Evolutionary conservation across 768 basidiomycete species (phyloP), one percentile per base, ranked within the genome.

Genomic region (Leccinum longicurvipes): DNA sequence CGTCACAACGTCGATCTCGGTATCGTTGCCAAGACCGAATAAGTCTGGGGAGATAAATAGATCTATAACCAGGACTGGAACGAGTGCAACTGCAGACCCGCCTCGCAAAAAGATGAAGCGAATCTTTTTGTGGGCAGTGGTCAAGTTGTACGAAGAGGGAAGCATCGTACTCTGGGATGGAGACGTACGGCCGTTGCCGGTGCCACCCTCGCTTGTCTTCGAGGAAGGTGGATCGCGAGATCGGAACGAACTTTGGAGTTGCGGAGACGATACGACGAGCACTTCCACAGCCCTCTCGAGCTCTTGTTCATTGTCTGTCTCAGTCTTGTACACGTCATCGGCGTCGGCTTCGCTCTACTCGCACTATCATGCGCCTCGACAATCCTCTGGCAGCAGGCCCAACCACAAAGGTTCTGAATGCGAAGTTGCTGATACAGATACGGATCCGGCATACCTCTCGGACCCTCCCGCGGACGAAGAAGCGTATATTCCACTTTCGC

Each of bases 121-220:
- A 9, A 76, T 92, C 3, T 92, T 89, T 70, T 69, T 73, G 19
- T 82, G 80, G 75, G 84, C 85, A 0, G 74, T 91, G 51, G 73
- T 82, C 19, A 79, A 84, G 65, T 72, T 91, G 21, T 75, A 83
- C 48, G 76, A 82, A 53, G 89, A 91, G 55, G 91, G 90, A n/a
- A 82, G 79, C 53, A 82, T 91, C 55, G 76, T 90, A 1, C 68
- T 88, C 3, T 89, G 87, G 84, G 84, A 88, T 55, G 87, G 87
- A 0, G 82, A 85, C 3, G 73, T 75, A 14, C 75, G 77, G 10
- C 65, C 75, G 2, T 67, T 70, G 51, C 71, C 72, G 0, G 55
- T 28, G 34, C 67, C 55, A 2, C 63, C 65, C 1, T 56, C 49
- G 0, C 56, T 54, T 14, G 24, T 41, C 11, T n/a, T 48, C 14